Evolutionary conservation across 805 yeast genomes (phyloP).

Genomic region (Scheffersomyces coipomensis): DNA sequence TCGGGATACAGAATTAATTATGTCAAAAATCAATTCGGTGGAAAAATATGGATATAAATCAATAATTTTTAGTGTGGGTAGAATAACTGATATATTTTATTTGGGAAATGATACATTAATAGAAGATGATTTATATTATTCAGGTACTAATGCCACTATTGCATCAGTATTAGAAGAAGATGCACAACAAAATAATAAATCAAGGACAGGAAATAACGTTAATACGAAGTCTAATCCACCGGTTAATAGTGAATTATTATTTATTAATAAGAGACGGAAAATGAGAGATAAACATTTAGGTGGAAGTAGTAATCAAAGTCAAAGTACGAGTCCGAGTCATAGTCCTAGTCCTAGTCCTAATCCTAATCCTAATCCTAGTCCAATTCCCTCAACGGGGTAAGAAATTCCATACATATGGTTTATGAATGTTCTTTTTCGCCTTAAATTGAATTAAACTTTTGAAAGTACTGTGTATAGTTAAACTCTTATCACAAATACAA

Average conservation of each 20-base stretch:
- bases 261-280: slow-evolving; percentile 50
- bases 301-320: no score
- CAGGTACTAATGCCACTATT: slow-evolving; percentile 32
- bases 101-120: slow-evolving; percentile 74
- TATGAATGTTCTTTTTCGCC: no score
- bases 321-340: no score
- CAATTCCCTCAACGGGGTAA: no score
- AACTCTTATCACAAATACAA: no score
- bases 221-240: slow-evolving; percentile 9
- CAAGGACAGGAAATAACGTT: background rate
- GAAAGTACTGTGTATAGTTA: no score
- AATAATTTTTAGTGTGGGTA: slow-evolving; percentile 73
- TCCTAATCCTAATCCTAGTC: no score
- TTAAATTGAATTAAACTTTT: no score
- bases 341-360: no score
- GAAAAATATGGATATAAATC: slow-evolving; percentile 76
- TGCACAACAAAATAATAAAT: slow-evolving; percentile 3
- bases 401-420: no score
- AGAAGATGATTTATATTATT: slow-evolving; percentile 53
- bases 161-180: slow-evolving; percentile 18
- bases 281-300: slow-evolving; percentile 10
- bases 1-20: slow-evolving; percentile 39
- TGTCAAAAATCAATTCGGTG: slow-evolving; percentile 59
- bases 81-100: slow-evolving; percentile 66
- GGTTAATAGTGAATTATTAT: slow-evolving; percentile 45